Evolutionary conservation across 1,284 basidiomycete species (phyloP).

Genomic region (Pascua guehoae): DNA sequence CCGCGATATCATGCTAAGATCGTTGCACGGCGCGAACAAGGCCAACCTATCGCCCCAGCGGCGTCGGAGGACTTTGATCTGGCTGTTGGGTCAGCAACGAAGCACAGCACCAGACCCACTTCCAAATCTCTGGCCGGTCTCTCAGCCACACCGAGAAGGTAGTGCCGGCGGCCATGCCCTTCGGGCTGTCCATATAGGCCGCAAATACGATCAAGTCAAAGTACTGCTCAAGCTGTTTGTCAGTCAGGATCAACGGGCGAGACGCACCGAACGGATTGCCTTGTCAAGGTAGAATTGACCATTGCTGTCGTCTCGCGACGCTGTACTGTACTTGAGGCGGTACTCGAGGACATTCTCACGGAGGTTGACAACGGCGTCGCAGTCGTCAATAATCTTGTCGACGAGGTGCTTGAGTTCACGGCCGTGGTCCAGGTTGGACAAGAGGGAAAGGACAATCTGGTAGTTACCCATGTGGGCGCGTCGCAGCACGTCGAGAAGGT

Average conservation of each 20-base stretch:
- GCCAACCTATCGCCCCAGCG: slow-evolving; percentile 74
- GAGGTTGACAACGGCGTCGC: slow-evolving; percentile 84
- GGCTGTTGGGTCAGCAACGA: slow-evolving; percentile 53
- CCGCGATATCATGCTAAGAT: slow-evolving; percentile 59
- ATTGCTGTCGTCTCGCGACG: slow-evolving; percentile 64
- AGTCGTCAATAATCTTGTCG: slow-evolving; percentile 81
- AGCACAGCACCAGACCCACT: slow-evolving; percentile 57
- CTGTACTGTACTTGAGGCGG: slow-evolving; percentile 78
- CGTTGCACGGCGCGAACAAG: slow-evolving; percentile 82
- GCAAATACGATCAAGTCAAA: slow-evolving; percentile 96
- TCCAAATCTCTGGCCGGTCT: slow-evolving; percentile 89
- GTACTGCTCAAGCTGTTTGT: slow-evolving; percentile 56
- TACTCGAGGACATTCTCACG: slow-evolving; percentile 81
- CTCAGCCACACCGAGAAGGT: slow-evolving; percentile 84
- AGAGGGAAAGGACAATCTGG: slow-evolving; percentile 77
- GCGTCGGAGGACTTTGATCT: slow-evolving; percentile 75
- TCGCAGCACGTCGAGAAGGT: slow-evolving; percentile 75
- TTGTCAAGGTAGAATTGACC: slow-evolving; percentile 46
- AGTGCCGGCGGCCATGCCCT: slow-evolving; percentile 61
- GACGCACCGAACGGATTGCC: slow-evolving; percentile 49
- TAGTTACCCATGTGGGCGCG: slow-evolving; percentile 87
- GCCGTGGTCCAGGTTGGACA: slow-evolving; percentile 84
- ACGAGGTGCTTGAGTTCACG: slow-evolving; percentile 76
- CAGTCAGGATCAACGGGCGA: neutral
- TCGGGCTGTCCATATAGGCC: slow-evolving; percentile 73